These are phyloP conservation scores for Moricandia arvensis DNA, from an alignment of 345 rosid genomes.

Conservation along the genomic window DNA sequence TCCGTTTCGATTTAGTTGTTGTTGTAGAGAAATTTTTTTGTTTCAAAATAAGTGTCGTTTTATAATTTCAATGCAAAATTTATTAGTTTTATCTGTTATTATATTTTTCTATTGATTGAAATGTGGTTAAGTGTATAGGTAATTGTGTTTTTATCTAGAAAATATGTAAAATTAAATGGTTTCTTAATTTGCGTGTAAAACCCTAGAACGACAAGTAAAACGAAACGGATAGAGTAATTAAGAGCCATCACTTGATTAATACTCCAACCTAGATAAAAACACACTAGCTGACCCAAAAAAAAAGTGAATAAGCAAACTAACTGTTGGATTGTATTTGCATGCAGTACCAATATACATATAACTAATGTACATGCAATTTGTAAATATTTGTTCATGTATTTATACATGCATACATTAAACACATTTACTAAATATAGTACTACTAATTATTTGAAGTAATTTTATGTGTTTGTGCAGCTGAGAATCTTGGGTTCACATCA, in stretches of 20 bases:
- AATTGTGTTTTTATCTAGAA: too few species aligned
- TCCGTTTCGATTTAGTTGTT: too few species aligned
- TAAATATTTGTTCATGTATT: background rate
- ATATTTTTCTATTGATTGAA: too few species aligned
- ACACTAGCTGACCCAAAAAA: background rate
- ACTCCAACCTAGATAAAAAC: background rate
- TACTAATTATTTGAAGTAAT: background rate
- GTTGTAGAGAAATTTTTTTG: too few species aligned
- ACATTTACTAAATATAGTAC: background rate
- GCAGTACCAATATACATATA: background rate
- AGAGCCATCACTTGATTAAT: background rate
- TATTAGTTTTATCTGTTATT: too few species aligned
- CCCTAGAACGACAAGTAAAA: too few species aligned
- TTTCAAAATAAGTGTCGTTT: too few species aligned
- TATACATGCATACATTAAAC: background rate
- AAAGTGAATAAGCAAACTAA: background rate
- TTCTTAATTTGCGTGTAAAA: too few species aligned
- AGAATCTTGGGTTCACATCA: slow-evolving; percentile 81
- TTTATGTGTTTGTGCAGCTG: slow-evolving; percentile 49
- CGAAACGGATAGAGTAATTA: background rate
- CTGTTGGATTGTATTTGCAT: background rate
- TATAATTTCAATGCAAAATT: too few species aligned
- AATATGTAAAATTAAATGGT: too few species aligned
- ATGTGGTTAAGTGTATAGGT: too few species aligned
- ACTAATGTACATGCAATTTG: background rate